Evolutionary conservation across 345 rosid species (phyloP).

Genomic region (Noccaea caerulescens): DNA sequence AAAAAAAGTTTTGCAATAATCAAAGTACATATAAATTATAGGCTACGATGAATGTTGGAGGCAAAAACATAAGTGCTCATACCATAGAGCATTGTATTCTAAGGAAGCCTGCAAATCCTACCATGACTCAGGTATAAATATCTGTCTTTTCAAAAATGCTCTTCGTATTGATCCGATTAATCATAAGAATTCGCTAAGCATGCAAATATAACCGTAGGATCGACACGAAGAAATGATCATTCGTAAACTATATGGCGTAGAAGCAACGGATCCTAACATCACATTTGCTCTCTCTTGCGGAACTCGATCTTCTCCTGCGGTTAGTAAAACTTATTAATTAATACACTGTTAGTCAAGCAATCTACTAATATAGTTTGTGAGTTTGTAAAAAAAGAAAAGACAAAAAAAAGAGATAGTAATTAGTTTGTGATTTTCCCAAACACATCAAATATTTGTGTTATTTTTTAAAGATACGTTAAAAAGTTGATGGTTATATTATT

Average conservation of each 20-base stretch:
- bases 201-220: constrained; percentile 40
- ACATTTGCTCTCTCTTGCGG: constrained; percentile 88
- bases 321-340: constrained; percentile 44
- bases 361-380: no score
- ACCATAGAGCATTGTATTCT: constrained; percentile 81
- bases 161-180: neutral
- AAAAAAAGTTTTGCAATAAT: neutral
- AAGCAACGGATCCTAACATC: constrained; percentile 66
- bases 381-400: no score
- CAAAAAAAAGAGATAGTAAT: no score
- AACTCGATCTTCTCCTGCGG: constrained; percentile 90
- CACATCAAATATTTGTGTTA: no score
- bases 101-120: constrained; percentile 59
- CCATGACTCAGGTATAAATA: constrained; percentile 51
- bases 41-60: constrained; percentile 86
- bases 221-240: constrained; percentile 65
- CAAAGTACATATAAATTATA: constrained; percentile 37
- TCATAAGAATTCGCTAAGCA: neutral
- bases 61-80: constrained; percentile 77
- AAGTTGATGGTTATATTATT: no score
- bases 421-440: no score
- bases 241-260: constrained; percentile 68
- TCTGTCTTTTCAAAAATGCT: neutral
- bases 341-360: neutral
- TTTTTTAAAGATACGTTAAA: no score